Evolutionary conservation across 345 rosid species (phyloP).

Genomic region (Luvunga scandens): DNA sequence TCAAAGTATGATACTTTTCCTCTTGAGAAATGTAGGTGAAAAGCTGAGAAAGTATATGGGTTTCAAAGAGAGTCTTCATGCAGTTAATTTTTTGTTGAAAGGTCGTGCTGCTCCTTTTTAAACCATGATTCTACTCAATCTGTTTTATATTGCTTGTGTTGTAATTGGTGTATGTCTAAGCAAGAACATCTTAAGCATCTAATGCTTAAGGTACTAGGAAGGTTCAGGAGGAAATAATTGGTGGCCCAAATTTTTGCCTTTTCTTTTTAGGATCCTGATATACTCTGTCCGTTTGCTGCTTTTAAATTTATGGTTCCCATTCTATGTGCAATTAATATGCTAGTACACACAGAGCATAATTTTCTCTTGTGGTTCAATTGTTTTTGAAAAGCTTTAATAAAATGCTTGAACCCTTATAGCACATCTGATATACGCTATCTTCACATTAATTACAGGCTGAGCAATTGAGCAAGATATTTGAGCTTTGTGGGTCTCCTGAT

Average conservation of each 20-base stretch:
- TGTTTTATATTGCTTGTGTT: not conserved
- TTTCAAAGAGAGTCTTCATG: not conserved
- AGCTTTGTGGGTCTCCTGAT: constrained; percentile 71
- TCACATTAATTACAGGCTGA: constrained; percentile 39
- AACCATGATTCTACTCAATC: not conserved
- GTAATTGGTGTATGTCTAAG: too few relatives aligned
- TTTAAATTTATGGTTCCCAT: not conserved
- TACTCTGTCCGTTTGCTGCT: not conserved
- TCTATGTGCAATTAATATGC: not conserved
- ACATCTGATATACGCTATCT: not conserved
- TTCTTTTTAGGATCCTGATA: not conserved
- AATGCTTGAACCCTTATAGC: not conserved
- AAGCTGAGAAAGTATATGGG: not conserved
- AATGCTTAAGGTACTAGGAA: not conserved
- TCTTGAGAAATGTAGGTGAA: not conserved
- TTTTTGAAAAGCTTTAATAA: not conserved
- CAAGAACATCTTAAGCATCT: too few relatives aligned
- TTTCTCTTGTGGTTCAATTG: not conserved
- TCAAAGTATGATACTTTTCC: not conserved
- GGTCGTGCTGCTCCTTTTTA: not conserved
- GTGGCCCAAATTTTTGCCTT: not conserved
- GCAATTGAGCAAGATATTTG: constrained; percentile 64
- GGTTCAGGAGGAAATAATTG: not conserved
- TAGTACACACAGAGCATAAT: not conserved
- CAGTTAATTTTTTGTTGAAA: not conserved